Conservation (phyloP, 1,284 basidiomycete species). For the Ceratobasidium sp. region DNA sequence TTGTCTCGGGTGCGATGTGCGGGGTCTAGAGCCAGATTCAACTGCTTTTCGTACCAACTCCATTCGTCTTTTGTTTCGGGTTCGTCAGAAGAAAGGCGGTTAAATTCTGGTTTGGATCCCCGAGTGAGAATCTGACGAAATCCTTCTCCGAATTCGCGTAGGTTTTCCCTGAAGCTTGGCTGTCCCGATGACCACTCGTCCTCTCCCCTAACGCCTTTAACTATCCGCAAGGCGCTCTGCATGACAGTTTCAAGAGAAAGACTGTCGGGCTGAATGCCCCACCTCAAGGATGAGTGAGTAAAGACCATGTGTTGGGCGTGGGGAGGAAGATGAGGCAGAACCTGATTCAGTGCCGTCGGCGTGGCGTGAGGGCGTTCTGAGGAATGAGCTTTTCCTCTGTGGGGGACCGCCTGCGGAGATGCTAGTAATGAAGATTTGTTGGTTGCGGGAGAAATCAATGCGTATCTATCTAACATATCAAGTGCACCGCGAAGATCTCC, state of each 20-base stretch:
- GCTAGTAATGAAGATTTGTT: neutral
- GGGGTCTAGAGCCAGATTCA: neutral
- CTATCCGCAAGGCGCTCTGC: neutral
- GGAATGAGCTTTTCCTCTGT: neutral
- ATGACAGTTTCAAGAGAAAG: slow-evolving; percentile 14
- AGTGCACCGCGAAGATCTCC: neutral
- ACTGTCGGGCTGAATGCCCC: slow-evolving; percentile 16
- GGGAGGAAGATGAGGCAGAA: slow-evolving; percentile 7
- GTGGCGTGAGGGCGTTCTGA: neutral
- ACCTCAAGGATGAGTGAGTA: neutral
- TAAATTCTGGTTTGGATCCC: neutral
- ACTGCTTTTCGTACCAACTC: neutral
- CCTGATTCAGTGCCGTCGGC: neutral
- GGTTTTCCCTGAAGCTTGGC: slow-evolving; percentile 1
- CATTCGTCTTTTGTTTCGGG: neutral
- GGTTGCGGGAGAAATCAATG: neutral
- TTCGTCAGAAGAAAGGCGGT: no score
- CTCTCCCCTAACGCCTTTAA: neutral
- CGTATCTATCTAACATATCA: slow-evolving; percentile 15
- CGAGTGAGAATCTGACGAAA: neutral
- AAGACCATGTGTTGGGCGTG: slow-evolving; percentile 8
- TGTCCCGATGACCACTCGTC: neutral
- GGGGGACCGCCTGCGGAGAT: neutral
- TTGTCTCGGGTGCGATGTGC: neutral
- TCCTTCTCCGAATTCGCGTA: slow-evolving; percentile 12